Percentiles rank a stretch among this genome's conserved stretches.
Conservation (phyloP, 176 grass and related monocot species). For the Canna indica region DNA sequence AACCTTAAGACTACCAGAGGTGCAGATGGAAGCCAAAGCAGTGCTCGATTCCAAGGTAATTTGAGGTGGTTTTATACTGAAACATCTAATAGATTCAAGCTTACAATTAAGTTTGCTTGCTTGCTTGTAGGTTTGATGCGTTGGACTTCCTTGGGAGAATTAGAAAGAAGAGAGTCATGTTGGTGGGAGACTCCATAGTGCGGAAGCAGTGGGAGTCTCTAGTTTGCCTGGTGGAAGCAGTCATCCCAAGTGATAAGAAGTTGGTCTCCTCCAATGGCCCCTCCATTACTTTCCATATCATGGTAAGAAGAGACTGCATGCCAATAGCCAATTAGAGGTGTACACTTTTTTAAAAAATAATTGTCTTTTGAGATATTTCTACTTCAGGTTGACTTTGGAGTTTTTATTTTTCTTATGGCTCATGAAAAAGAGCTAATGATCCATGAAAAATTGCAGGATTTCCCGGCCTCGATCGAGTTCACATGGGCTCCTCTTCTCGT, state of each 20-base stretch:
- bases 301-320: conserved; percentile 16
- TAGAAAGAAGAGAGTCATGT: conserved; percentile 36
- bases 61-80: not conserved
- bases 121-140: conserved; percentile 31
- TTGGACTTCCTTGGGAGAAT: conserved; percentile 34
- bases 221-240: conserved; percentile 39
- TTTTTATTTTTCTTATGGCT: not conserved
- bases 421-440: not conserved
- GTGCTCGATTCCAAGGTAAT: conserved; percentile 33
- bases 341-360: too few relatives aligned
- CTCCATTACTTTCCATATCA: conserved; percentile 26
- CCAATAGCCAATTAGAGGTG: too few relatives aligned
- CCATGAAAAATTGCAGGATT: conserved; percentile 16
- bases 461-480: conserved; percentile 36
- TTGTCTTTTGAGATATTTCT: too few relatives aligned
- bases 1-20: conserved; percentile 32
- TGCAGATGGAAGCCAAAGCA: conserved; percentile 34
- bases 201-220: conserved; percentile 51
- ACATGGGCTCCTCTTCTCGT: conserved; percentile 37
- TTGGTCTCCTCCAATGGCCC: conserved; percentile 24
- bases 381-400: too few relatives aligned
- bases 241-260: conserved; percentile 31
- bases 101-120: too few relatives aligned
- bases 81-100: not conserved
- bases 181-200: conserved; percentile 38